Evolutionary conservation across 768 basidiomycete genomes (phyloP).

Genomic region (Boletus bicolor): DNA sequence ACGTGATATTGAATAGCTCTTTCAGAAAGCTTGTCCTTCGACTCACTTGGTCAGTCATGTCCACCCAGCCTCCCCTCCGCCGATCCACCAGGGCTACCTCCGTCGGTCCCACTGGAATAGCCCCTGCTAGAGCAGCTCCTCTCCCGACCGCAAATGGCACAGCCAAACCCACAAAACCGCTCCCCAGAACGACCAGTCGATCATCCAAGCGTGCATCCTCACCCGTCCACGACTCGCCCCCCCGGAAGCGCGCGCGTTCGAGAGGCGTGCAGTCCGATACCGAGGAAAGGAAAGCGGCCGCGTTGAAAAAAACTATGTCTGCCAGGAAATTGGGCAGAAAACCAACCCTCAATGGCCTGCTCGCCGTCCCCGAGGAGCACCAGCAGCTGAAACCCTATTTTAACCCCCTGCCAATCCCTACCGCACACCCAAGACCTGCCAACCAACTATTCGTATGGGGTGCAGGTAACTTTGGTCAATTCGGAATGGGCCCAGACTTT

Average conservation of each 20-base stretch:
- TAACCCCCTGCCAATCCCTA: constrained; percentile 61
- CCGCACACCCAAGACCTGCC: constrained; percentile 57
- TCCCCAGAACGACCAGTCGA: constrained; percentile 21
- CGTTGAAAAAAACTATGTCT: constrained; percentile 27
- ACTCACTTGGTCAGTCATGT: constrained; percentile 20
- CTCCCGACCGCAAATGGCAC: constrained; percentile 27
- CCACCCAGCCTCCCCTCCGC: constrained; percentile 38
- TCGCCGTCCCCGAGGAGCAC: constrained; percentile 30
- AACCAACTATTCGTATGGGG: constrained; percentile 85
- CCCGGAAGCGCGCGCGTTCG: constrained; percentile 46
- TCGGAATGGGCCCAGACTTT: constrained; percentile 80
- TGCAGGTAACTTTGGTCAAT: constrained; percentile 91
- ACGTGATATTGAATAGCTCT: constrained; percentile 12
- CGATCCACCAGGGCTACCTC: constrained; percentile 54
- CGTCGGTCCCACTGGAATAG: constrained; percentile 35
- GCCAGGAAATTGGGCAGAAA: constrained; percentile 29
- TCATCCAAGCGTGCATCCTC: constrained; percentile 52
- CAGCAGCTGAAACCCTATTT: constrained; percentile 55
- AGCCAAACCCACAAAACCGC: constrained; percentile 34
- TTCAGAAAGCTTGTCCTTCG: not conserved
- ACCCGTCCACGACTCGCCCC: constrained; percentile 41
- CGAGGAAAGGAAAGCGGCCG: constrained; percentile 36
- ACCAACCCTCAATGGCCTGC: constrained; percentile 31
- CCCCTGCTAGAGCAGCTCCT: constrained; percentile 29
- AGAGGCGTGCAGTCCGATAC: constrained; percentile 38